Base-by-base conservation (phyloP, 2,329 filamentous ascomycete species). In the Fusarium hainanense region DNA sequence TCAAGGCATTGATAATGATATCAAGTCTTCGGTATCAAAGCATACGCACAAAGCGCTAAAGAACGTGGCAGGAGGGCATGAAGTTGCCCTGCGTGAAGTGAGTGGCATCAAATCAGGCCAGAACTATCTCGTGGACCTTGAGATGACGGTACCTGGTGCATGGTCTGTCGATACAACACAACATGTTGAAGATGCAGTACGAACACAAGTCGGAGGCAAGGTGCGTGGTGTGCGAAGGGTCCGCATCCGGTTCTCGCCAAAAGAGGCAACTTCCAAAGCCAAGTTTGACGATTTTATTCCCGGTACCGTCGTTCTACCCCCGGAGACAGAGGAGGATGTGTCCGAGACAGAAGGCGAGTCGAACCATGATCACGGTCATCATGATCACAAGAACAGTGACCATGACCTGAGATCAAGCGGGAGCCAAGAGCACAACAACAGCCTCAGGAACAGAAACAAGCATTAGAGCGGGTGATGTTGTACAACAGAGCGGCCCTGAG, bases 41-140 rank as follows among this genome's bases (percentile, higher is more conserved):
- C 89, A 93, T 30, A 87, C 88, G 1, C 81, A 82, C 32, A 88
- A 87, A 72, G 88, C 87, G 6, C 80, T 96, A 21, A 81, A 81
- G 18, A 82, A 83, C 8, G 75, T 91, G 21, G 79, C 79, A 54
- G 82, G 86, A 52, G 83, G 87, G 50, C 82, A 87, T 49, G 82
- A 89, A 57, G 85, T 94, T 11, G 89, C 93, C 75, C 82, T 98
- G 47, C 88, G 91, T 46, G 91, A 93, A 46, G 87, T 98, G 5
- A 92, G 93, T 70, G 96, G 96, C 57, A 87, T 97, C 81, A 99
- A 99, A 82, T 96, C 93, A 6, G 96, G 96, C 30, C 96, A 98
- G 80, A 99, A 98, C 82, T 98, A 97, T 78, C 85, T 98, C 30
- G 90, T 98, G 73, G 96, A 98, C 74, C 80, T 99, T 10, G 94